Evolutionary conservation across 768 basidiomycete genomes (phyloP).

Genomic region (Floccularia luteovirens): DNA sequence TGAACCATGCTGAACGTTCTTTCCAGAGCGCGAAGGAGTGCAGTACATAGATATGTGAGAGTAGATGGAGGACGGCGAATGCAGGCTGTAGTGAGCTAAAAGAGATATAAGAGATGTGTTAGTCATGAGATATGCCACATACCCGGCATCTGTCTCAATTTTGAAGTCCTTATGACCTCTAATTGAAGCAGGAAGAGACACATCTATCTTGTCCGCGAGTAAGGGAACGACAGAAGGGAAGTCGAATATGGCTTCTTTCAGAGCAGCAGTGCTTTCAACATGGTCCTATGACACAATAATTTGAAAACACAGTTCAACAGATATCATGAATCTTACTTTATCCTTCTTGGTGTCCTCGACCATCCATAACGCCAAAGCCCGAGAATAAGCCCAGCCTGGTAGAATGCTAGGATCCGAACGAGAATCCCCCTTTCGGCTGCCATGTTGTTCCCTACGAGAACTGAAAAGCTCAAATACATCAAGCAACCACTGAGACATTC

Average conservation of each 20-base stretch:
- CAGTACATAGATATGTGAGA: slow-evolving; percentile 84
- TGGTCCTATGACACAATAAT: slow-evolving; percentile 33
- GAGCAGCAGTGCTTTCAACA: slow-evolving; percentile 53
- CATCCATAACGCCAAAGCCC: slow-evolving; percentile 59
- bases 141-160: slow-evolving; percentile 65
- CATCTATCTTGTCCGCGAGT: slow-evolving; percentile 81
- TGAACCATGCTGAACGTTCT: slow-evolving; percentile 65
- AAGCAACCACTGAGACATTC: slow-evolving; percentile 76
- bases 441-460: slow-evolving; percentile 9
- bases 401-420: slow-evolving; percentile 49
- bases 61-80: slow-evolving; percentile 57
- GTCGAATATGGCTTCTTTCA: slow-evolving; percentile 63
- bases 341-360: slow-evolving; percentile 38
- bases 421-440: slow-evolving; percentile 3
- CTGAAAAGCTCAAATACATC: slow-evolving; percentile 51
- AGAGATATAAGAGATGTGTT: slow-evolving; percentile 1
- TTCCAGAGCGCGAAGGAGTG: slow-evolving; percentile 82
- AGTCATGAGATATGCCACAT: slow-evolving; percentile 11
- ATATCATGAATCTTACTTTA: slow-evolving; percentile 15
- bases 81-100: slow-evolving; percentile 30
- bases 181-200: slow-evolving; percentile 48
- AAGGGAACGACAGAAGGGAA: slow-evolving; percentile 82
- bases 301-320: background rate
- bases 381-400: slow-evolving; percentile 74
- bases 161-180: slow-evolving; percentile 57